Conservation (phyloP, 768 basidiomycete species). For the Suillus subaureus region DNA sequence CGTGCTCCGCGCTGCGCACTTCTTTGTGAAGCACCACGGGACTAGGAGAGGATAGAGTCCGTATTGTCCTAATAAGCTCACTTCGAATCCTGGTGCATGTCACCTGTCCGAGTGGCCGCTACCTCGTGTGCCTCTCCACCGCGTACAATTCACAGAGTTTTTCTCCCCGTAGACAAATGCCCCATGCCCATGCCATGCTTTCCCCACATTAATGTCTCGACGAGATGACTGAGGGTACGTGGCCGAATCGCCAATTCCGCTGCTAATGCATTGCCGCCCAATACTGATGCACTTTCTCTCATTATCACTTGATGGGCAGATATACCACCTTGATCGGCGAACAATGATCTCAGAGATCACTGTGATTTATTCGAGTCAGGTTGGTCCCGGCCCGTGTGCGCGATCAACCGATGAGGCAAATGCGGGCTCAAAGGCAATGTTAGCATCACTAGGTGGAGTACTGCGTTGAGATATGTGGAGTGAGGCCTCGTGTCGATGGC, state of each 20-base stretch:
- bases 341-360: background rate
- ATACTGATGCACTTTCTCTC: background rate
- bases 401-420: background rate
- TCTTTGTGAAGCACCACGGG: slow-evolving; percentile 34
- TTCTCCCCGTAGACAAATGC: background rate
- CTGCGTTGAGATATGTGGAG: background rate
- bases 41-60: slow-evolving; percentile 32
- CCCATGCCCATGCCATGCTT: background rate
- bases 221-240: background rate
- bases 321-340: background rate
- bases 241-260: background rate
- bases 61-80: slow-evolving; percentile 26
- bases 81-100: background rate
- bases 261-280: background rate
- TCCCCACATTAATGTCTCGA: background rate
- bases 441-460: background rate
- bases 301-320: background rate
- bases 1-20: slow-evolving; percentile 26
- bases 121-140: background rate
- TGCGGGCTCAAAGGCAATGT: background rate
- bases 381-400: background rate
- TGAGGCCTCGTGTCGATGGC: background rate
- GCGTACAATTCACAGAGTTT: background rate
- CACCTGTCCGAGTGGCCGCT: background rate
- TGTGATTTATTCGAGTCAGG: background rate